A percentile compares a stretch with the other conserved stretches of the same genome.
Conservation (phyloP, 73 alveolate species). For the Blepharisma japonicum region DNA sequence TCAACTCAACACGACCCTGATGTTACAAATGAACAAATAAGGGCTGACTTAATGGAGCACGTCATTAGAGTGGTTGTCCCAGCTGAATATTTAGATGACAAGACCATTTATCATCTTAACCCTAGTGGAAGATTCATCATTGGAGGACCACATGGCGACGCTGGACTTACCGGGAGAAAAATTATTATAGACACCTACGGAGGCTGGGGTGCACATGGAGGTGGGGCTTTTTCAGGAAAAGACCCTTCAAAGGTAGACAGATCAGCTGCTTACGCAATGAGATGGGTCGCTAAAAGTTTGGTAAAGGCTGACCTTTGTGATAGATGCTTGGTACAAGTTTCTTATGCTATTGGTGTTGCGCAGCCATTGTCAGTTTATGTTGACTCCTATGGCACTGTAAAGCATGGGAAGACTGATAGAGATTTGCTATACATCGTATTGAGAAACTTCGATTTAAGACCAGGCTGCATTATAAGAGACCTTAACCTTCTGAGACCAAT, state of each 20-base stretch:
- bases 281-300: slow-evolving; percentile 94
- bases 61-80: slow-evolving; percentile 88
- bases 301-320: slow-evolving; percentile 73
- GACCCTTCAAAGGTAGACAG: slow-evolving; percentile 96
- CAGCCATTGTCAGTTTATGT: slow-evolving; percentile 87
- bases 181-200: slow-evolving; percentile 96
- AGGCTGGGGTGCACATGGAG: slow-evolving; percentile 96
- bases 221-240: slow-evolving; percentile 98
- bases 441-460: slow-evolving; percentile 68
- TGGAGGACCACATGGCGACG: slow-evolving; percentile 99
- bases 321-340: slow-evolving; percentile 87
- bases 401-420: slow-evolving; percentile 62
- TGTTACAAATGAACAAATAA: slow-evolving; percentile 70
- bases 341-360: slow-evolving; percentile 81
- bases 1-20: slow-evolving; percentile 93
- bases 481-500: slow-evolving; percentile 73
- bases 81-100: slow-evolving; percentile 64
- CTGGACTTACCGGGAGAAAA: slow-evolving; percentile 98
- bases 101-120: slow-evolving; percentile 78
- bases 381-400: slow-evolving; percentile 79
- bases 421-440: slow-evolving; percentile 58
- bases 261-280: slow-evolving; percentile 90
- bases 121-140: slow-evolving; percentile 91
- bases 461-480: slow-evolving; percentile 74
- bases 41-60: slow-evolving; percentile 62